Evolutionary conservation across 2,329 filamentous ascomycete species (phyloP), one percentile per base, ranked within the genome.

Genomic region (Stachybotrys elegans): DNA sequence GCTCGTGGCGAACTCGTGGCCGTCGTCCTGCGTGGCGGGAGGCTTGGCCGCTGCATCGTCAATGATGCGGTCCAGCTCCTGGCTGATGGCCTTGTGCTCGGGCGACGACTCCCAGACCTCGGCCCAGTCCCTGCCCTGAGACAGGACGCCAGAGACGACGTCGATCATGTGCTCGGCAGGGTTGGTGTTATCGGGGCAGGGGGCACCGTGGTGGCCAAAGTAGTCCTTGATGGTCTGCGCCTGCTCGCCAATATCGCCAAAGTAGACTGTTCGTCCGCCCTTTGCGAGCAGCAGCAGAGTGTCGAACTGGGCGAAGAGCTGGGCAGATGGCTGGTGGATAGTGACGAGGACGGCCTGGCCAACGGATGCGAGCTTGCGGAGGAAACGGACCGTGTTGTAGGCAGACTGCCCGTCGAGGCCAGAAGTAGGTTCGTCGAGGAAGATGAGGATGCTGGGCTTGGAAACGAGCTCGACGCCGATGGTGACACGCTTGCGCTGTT

Each of bases 81-180:
- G 60, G 14, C 77, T 65, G 29, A 86, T 65, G 4, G 68, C 62
- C 1, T 69, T 65, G 49, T 81, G 74, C 54, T 87, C 74, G 1
- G 77, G 68, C 0, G 80, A 88, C n/a, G 72, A 72, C 16, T 74
- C 67, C 86, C 85, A 89, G 50, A 87, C 76, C 29, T 86, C 71
- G 56, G 82, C 83, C 83, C 82, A 88, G 57, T 87, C 76, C 35
- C 50, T 70, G 54, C 54, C 63, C 43, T 65, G 68, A 0, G 70
- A 72, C 1, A 75, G 55, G 27, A 63, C 58, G 1, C 77, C 76
- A 2, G 76, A 76, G 13, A 75, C 72, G 16, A 76, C 71, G 40
- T 78, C 72, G 42, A 90, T 78, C 81, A 90, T 88, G 69, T 83
- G 86, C 59, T 90, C 86, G 1, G 86, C 86, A 2, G 84, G 84